A percentile compares a stretch with the other conserved stretches of the same genome.
phyloP scores from a whole-genome alignment of 345 rosid genomes.

The Hibiscus trionum region DNA sequence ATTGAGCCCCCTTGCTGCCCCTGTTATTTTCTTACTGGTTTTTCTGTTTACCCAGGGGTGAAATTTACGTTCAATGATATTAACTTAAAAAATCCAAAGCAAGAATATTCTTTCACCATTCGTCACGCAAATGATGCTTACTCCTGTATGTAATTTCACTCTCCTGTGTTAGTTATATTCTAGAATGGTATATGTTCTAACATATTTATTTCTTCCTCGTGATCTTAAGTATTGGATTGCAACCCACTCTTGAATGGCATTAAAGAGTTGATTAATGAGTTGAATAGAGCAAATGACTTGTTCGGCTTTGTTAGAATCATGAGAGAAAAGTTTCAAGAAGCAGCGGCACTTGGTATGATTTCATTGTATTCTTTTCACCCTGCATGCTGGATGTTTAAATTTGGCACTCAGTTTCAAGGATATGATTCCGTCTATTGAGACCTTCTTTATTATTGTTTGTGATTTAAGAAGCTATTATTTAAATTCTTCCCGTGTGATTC shows the following conservation, averaged over 20 bases:
- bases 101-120: slow-evolving; percentile 55
- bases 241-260: slow-evolving; percentile 46
- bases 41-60: slow-evolving; percentile 48
- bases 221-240: slow-evolving; percentile 65
- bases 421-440: slow-evolving; percentile 1
- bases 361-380: slow-evolving; percentile 5
- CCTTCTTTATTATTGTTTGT: background rate
- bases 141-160: slow-evolving; percentile 39
- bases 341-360: slow-evolving; percentile 45
- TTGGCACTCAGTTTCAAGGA: background rate
- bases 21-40: slow-evolving; percentile 13
- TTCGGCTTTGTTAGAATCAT: slow-evolving; percentile 73
- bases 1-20: slow-evolving; percentile 6
- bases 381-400: slow-evolving; percentile 1
- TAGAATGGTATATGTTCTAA: slow-evolving; percentile 4
- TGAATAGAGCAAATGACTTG: slow-evolving; percentile 76
- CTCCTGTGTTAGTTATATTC: background rate
- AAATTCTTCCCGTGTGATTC: background rate
- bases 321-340: slow-evolving; percentile 73
- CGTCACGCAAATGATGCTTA: slow-evolving; percentile 63
- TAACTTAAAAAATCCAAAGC: slow-evolving; percentile 37
- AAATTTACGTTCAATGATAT: slow-evolving; percentile 67
- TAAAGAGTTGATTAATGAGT: slow-evolving; percentile 54
- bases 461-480: background rate
- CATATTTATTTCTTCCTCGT: slow-evolving; percentile 12